phyloP scores from a whole-genome alignment of 257 asterid genomes.

The Lithospermum erythrorhizon region DNA sequence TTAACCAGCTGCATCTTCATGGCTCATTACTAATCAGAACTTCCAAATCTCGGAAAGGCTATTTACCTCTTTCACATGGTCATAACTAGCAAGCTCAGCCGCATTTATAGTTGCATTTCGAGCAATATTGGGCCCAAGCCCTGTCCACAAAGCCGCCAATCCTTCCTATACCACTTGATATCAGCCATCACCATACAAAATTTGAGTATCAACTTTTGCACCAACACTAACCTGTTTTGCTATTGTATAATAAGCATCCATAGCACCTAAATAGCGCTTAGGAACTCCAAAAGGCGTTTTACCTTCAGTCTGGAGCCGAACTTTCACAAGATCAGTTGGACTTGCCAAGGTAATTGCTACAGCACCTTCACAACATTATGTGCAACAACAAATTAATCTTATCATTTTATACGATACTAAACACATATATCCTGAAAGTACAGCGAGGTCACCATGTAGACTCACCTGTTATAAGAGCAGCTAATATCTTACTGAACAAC shows the following conservation, averaged over 20 bases:
- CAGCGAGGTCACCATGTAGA: constrained; percentile 4
- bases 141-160: constrained; percentile 85
- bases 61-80: constrained; percentile 78
- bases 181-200: constrained; percentile 15
- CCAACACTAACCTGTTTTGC: constrained; percentile 51
- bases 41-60: constrained; percentile 1
- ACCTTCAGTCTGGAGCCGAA: constrained; percentile 94
- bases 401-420: neutral
- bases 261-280: constrained; percentile 74
- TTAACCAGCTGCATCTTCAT: constrained; percentile 1
- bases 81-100: constrained; percentile 92
- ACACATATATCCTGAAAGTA: neutral
- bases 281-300: constrained; percentile 57
- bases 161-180: constrained; percentile 68
- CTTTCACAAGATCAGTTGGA: constrained; percentile 95
- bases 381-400: constrained; percentile 7
- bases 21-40: neutral
- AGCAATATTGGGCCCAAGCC: constrained; percentile 86
- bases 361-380: constrained; percentile 53
- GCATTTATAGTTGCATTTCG: constrained; percentile 86
- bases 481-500: constrained; percentile 59
- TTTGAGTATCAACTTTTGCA: constrained; percentile 10
- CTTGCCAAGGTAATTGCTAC: constrained; percentile 86
- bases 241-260: constrained; percentile 72
- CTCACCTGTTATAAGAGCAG: constrained; percentile 81